Evolutionary conservation across 2,329 filamentous ascomycete genomes (phyloP).

Genomic region (Didymella segeticola): DNA sequence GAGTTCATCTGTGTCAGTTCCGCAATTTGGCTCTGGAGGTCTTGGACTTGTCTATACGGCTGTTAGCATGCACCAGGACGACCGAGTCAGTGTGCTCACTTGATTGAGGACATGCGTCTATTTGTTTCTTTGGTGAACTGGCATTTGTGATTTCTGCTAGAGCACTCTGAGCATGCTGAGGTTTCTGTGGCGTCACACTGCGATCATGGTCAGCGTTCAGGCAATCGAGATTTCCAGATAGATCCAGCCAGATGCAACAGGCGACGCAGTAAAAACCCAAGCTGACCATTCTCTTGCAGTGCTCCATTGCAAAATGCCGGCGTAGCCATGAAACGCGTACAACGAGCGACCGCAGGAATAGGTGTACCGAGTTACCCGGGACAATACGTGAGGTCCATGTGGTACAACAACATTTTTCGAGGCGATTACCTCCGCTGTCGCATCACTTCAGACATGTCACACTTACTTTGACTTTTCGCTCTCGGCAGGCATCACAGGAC

Average conservation of each 20-base stretch:
- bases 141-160: conserved; percentile 94
- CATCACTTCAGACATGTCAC: background rate
- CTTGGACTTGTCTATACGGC: conserved; percentile 77
- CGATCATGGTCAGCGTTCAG: conserved; percentile 20
- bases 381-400: background rate
- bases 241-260: background rate
- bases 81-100: conserved; percentile 59
- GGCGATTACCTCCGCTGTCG: background rate
- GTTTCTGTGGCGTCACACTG: conserved; percentile 95
- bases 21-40: conserved; percentile 89
- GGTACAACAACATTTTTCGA: background rate
- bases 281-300: background rate
- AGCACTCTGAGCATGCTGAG: conserved; percentile 95
- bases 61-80: background rate
- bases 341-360: background rate
- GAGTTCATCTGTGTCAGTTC: conserved; percentile 80
- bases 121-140: conserved; percentile 99
- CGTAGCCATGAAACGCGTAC: background rate
- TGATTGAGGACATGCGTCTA: conserved; percentile 97
- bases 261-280: background rate
- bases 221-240: background rate
- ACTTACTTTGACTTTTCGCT: conserved; percentile 72
- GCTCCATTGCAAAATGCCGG: background rate
- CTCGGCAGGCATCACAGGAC: conserved; percentile 95
- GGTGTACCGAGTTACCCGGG: background rate